Percentiles rank a stretch among this genome's conserved stretches.
These are phyloP conservation scores for Cryptococcus floricola DNA, from an alignment of 1,284 basidiomycete species.

Conservation along the genomic window DNA sequence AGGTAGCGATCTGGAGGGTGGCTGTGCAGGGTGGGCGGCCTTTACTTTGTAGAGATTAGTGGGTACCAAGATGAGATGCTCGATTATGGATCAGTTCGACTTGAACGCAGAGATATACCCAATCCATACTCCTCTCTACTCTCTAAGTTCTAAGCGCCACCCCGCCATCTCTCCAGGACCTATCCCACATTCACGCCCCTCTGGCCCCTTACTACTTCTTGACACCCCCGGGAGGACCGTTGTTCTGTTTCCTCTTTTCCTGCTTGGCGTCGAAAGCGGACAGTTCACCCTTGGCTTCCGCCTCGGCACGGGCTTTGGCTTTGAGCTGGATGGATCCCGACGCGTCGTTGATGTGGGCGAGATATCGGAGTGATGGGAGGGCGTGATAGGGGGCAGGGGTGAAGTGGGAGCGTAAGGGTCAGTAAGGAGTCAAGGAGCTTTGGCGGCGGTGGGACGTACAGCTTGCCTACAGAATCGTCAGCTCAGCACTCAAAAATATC, in stretches of 20 bases:
- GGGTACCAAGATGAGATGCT: too few species aligned
- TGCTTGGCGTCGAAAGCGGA: constrained; percentile 10
- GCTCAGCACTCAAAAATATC: too few species aligned
- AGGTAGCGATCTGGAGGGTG: too few species aligned
- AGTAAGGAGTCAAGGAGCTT: neutral
- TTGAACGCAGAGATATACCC: too few species aligned
- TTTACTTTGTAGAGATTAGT: too few species aligned
- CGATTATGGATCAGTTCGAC: too few species aligned
- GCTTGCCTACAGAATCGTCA: constrained; percentile 8
- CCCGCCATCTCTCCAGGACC: too few species aligned
- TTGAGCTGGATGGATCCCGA: constrained; percentile 7
- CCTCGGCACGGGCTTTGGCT: constrained; percentile 16
- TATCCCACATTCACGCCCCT: neutral
- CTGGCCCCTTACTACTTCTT: too few species aligned
- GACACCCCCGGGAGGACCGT: too few species aligned
- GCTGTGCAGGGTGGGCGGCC: too few species aligned
- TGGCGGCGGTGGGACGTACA: constrained; percentile 5
- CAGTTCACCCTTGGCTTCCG: constrained; percentile 13
- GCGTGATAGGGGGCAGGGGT: neutral
- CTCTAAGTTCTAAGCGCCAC: too few species aligned
- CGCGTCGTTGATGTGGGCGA: neutral
- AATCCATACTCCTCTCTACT: too few species aligned
- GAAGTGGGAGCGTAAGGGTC: neutral
- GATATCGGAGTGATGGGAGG: neutral
- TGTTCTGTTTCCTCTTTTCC: constrained; percentile 12